A percentile compares a stretch with the other conserved stretches of the same genome.
phyloP scores from a whole-genome alignment of 257 asterid species.

The Cinchona pubescens region DNA sequence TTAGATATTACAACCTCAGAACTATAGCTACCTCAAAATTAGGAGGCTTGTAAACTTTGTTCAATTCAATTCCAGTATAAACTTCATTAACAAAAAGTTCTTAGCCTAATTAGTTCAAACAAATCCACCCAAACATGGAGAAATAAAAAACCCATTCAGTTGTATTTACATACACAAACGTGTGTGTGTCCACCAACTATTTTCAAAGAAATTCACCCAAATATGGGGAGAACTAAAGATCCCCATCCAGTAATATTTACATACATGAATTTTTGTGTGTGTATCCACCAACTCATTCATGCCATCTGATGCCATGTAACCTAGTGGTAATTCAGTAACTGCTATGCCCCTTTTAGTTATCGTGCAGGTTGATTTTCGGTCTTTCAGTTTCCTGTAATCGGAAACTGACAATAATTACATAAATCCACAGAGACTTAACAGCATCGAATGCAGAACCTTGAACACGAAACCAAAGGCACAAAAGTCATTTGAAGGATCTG shows the following conservation, averaged over 20 bases:
- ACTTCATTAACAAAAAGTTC: neutral
- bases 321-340: neutral
- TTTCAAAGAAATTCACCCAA: neutral
- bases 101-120: neutral
- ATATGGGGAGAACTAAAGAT: neutral
- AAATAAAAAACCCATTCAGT: neutral
- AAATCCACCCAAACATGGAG: neutral
- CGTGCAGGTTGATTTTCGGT: neutral
- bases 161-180: no score
- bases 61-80: neutral
- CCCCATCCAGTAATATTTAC: neutral
- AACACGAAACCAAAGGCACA: neutral
- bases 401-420: neutral
- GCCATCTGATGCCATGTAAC: neutral
- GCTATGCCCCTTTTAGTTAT: neutral
- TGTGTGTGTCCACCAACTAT: neutral
- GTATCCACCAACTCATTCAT: neutral
- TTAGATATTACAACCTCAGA: constrained; percentile 4
- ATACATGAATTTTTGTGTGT: neutral
- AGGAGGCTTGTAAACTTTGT: neutral
- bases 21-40: neutral
- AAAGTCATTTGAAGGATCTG: neutral
- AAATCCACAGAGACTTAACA: neutral
- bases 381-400: neutral
- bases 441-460: neutral